phyloP scores from a whole-genome alignment of 176 grass and related monocot species.

The Musa schizocarpa region DNA sequence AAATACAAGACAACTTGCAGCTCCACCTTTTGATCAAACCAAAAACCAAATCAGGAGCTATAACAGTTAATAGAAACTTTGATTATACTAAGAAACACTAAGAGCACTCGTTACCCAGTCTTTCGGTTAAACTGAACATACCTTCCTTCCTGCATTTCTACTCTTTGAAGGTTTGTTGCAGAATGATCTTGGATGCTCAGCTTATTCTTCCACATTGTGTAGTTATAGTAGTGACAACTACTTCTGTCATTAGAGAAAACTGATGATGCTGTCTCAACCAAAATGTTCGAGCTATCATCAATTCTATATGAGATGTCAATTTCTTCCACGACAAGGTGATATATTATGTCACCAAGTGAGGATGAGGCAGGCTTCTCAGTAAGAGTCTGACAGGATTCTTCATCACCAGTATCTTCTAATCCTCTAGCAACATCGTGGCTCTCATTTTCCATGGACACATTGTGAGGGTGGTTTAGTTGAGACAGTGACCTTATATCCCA shows the following conservation, averaged over 20 bases:
- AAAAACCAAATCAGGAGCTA: too few relatives aligned
- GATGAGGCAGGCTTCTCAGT: background rate
- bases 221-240: slow-evolving; percentile 19
- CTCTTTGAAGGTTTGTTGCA: background rate
- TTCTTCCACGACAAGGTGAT: slow-evolving; percentile 74
- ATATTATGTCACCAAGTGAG: slow-evolving; percentile 14
- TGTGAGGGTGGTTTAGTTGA: slow-evolving; percentile 56
- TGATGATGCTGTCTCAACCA: slow-evolving; percentile 35
- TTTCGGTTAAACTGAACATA: background rate
- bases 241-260: slow-evolving; percentile 21
- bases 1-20: too few relatives aligned
- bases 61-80: too few relatives aligned
- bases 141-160: background rate
- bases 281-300: slow-evolving; percentile 34
- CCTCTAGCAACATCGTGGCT: background rate
- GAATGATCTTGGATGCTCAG: background rate
- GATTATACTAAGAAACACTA: too few relatives aligned
- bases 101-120: background rate
- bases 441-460: slow-evolving; percentile 11
- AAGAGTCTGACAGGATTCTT: background rate
- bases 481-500: slow-evolving; percentile 91
- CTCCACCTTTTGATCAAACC: too few relatives aligned
- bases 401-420: slow-evolving; percentile 1
- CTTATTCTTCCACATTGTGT: slow-evolving; percentile 32
- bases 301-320: slow-evolving; percentile 84